Base-by-base conservation (phyloP, 2,329 filamentous ascomycete genomes). In the Fusarium nematophilum region DNA sequence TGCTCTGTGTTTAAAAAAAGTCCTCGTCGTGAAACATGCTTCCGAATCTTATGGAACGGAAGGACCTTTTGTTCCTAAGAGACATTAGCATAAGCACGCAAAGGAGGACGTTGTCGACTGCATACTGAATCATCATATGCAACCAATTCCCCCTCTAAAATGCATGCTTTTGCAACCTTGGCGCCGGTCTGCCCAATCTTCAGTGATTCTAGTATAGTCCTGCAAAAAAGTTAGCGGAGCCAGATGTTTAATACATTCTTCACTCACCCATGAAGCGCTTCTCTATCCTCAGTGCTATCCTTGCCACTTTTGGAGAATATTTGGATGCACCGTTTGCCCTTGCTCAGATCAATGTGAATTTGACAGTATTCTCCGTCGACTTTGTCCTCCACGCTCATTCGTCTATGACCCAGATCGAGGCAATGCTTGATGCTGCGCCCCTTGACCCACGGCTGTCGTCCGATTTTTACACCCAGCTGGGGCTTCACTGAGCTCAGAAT, bases 251-350 rank as follows among this genome's bases (percentile, higher is more conserved):
- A 43, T 9, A 13, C 25, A 14, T 7, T 13, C 14, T 21, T 5
- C 5, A 67, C 78, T 64, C 70, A 84, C 83, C 70, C 70, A 60
- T 90, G 87, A 17, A 96, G 73, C 2, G 78, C 79, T 9, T 73
- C 65, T 27, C 90, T 84, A 72, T 96, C 93, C 45, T 77, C 70
- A 0, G 92, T 97, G 37, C 92, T 94, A 64, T 97, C 91, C 71
- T 95, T 96, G 53, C 93, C 92, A 67, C 92, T 95, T 72, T 97
- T 97, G 9, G 92, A 96, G 71, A 95, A 97, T 25, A 97, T 94
- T 60, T 90, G 88, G 23, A 96, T 86, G 40, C 81, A 83, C 1
- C 82, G 70, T 1, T 53, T 70, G 13, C 77, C 76, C 43, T 83
- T 86, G 8, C 78, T 78, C 6, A 91, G 76, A 68, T 96, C 87